phyloP scores from a whole-genome alignment of 257 asterid species.

The Solanum infundibuliforme region DNA sequence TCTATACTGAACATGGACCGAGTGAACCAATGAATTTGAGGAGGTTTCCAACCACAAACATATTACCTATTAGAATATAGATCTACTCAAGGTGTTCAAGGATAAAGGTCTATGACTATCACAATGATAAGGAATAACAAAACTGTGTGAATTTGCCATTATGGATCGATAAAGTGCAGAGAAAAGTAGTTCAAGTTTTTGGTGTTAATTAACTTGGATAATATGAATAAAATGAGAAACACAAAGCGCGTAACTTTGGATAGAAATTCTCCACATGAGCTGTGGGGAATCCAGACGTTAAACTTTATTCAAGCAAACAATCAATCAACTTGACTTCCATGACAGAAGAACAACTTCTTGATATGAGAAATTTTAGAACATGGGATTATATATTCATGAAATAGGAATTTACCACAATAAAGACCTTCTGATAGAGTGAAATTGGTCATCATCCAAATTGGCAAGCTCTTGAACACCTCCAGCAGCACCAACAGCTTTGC shows the following conservation, averaged over 20 bases:
- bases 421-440: slow-evolving; percentile 35
- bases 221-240: background rate
- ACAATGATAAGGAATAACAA: background rate
- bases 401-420: slow-evolving; percentile 47
- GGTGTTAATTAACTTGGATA: background rate
- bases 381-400: background rate
- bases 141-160: background rate
- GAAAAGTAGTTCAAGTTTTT: background rate
- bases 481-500: slow-evolving; percentile 47
- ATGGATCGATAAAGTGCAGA: background rate
- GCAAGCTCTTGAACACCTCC: slow-evolving; percentile 54
- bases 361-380: background rate
- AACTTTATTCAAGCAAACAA: background rate
- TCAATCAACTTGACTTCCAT: background rate
- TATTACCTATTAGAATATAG: background rate
- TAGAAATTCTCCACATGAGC: background rate
- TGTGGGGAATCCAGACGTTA: background rate
- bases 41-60: background rate
- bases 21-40: background rate
- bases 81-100: background rate
- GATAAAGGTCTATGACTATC: background rate
- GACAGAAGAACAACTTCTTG: background rate
- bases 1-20: background rate
- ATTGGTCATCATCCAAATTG: slow-evolving; percentile 22
- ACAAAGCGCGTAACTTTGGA: background rate